Base-by-base conservation (phyloP, 192 early-diverging fungal species). In the Entrophospora sp. region DNA sequence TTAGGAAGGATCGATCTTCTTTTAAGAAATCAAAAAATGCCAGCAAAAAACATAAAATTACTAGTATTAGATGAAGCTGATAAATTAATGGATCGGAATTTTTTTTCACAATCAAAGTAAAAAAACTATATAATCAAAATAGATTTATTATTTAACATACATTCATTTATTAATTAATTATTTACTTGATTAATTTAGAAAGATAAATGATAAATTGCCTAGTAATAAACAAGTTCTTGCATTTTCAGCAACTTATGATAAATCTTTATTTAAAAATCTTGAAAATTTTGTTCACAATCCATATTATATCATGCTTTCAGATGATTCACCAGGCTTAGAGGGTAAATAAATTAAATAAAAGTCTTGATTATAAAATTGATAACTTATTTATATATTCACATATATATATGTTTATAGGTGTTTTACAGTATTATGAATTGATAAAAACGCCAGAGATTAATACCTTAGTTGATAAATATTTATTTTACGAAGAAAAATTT, bases 41-140 rank as follows among this genome's bases (percentile, higher is more conserved):
- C 31, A 1, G 65, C 77, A 1, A 66, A 62, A 28, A 32, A 72
- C 3, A 69, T 85, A 31, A 75, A 71, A 12, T 61, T 83, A 13
- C 30, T 83, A 7, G 80, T 85, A 18, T 45, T 85, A 56, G 83
- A 85, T 45, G 83, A 85, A 60, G 83, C 83, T 2, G 83, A 85
- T 64, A 83, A 85, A 60, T 28, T 85, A 25, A 83, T 85, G 78
- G 77, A 77, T 16, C 75, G 68, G 24, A 59, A 62, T 2, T 85
- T 83, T 51, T 57, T 68, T 22, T 64, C 71, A 13, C 71, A 75
- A 46, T 69, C 74, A 14, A 71, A 74, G 61, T 60, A 34, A 35
- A 13, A 27, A 63, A 8, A 20, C 18, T 30, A 20, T 22, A 20
- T 16, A 3, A 32, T 25, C 30, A 22, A 20, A 10, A 38, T 34